phyloP scores from a whole-genome alignment of 257 asterid genomes.

The Ilex asprella region DNA sequence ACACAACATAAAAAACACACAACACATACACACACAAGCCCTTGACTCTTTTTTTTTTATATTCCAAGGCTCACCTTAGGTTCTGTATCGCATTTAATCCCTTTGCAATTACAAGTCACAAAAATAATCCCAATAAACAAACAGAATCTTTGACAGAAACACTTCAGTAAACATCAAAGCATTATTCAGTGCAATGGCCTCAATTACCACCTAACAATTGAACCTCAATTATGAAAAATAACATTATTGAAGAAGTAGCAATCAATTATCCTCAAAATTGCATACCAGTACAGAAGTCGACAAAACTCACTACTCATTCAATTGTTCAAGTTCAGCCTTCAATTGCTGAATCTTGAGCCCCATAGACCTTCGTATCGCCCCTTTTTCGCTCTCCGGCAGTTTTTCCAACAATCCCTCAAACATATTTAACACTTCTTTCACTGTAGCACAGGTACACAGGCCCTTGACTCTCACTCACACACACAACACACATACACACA shows the following conservation, averaged over 20 bases:
- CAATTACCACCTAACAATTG: too few species aligned
- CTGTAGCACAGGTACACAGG: slow-evolving; percentile 90
- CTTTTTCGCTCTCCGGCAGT: slow-evolving; percentile 55
- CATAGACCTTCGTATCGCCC: slow-evolving; percentile 78
- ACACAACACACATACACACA: too few species aligned
- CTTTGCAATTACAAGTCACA: too few species aligned
- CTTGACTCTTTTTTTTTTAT: too few species aligned
- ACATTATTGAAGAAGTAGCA: neutral
- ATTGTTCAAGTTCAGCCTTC: slow-evolving; percentile 82
- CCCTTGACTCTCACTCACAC: too few species aligned
- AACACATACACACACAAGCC: too few species aligned
- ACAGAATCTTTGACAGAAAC: too few species aligned
- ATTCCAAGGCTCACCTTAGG: too few species aligned
- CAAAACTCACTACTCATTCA: slow-evolving; percentile 63
- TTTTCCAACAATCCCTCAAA: slow-evolving; percentile 49
- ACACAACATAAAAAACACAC: too few species aligned
- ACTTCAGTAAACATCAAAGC: neutral
- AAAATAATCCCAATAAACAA: too few species aligned
- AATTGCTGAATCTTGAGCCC: slow-evolving; percentile 94
- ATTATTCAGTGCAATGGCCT: neutral
- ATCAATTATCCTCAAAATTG: neutral
- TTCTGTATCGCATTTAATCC: too few species aligned
- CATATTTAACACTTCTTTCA: slow-evolving; percentile 59
- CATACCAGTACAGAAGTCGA: neutral
- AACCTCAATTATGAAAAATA: neutral